A percentile compares a stretch with the other conserved stretches of the same genome.
Evolutionary conservation across 331 rosid species (phyloP).

Genomic region (Rhamnella rubrinervis): DNA sequence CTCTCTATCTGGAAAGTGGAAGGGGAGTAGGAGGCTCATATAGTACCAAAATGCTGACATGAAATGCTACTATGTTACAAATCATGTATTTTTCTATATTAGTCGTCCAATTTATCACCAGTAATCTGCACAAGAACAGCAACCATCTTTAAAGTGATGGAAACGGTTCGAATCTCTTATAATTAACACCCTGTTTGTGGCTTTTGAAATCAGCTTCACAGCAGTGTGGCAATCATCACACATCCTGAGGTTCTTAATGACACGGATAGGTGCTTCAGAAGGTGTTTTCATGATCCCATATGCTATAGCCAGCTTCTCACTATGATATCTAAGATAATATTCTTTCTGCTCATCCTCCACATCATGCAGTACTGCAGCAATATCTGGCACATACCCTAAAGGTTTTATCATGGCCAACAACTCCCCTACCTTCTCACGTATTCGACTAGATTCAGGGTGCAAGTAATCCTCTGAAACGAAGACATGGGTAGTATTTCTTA

Average conservation of each 20-base stretch:
- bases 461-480: slow-evolving; percentile 64
- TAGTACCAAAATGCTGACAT: no score
- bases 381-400: slow-evolving; percentile 70
- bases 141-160: slow-evolving; percentile 67
- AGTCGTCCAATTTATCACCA: slow-evolving; percentile 42
- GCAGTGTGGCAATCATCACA: slow-evolving; percentile 77
- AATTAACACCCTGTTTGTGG: slow-evolving; percentile 56
- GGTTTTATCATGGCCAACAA: slow-evolving; percentile 62
- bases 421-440: slow-evolving; percentile 51
- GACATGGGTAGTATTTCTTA: slow-evolving; percentile 53
- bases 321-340: slow-evolving; percentile 70
- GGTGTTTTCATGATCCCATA: slow-evolving; percentile 76
- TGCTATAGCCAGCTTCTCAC: slow-evolving; percentile 79
- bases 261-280: slow-evolving; percentile 56
- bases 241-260: slow-evolving; percentile 73
- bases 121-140: slow-evolving; percentile 66
- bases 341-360: slow-evolving; percentile 82
- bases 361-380: slow-evolving; percentile 61
- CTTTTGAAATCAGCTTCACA: slow-evolving; percentile 62
- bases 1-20: no score
- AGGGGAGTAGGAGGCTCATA: no score
- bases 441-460: slow-evolving; percentile 62
- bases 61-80: no score
- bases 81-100: background rate
- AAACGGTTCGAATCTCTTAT: slow-evolving; percentile 74